phyloP scores from a whole-genome alignment of 1,284 basidiomycete species.

The Golubevia sp. region DNA sequence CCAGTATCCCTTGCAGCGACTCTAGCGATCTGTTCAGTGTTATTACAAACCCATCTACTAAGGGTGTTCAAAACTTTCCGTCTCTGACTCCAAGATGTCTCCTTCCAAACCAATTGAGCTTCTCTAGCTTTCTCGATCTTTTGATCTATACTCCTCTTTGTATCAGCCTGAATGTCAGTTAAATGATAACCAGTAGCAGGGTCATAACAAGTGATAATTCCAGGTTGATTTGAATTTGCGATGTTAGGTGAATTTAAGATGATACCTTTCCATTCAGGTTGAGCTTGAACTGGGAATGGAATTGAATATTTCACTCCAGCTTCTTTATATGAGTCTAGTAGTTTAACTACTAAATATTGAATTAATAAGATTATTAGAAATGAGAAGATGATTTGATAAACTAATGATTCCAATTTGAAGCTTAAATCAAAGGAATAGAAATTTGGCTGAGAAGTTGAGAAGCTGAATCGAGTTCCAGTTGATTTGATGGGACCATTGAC shows the following conservation, averaged over 20 bases:
- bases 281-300: constrained; percentile 23
- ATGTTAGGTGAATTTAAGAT: constrained; percentile 21
- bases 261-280: constrained; percentile 27
- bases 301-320: constrained; percentile 12
- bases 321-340: not conserved
- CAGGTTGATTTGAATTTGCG: constrained; percentile 16
- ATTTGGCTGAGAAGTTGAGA: not conserved
- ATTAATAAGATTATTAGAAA: not conserved
- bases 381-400: not conserved
- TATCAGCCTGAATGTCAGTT: constrained; percentile 72
- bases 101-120: constrained; percentile 75
- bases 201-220: constrained; percentile 83
- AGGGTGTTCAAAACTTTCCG: constrained; percentile 80
- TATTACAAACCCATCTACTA: constrained; percentile 85
- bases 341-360: not conserved
- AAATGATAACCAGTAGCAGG: constrained; percentile 83
- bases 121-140: constrained; percentile 73
- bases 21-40: constrained; percentile 80
- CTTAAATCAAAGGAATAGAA: not conserved
- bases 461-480: not conserved
- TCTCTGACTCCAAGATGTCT: constrained; percentile 76
- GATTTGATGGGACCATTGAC: no score
- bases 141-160: constrained; percentile 69
- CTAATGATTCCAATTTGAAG: not conserved
- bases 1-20: constrained; percentile 95